Evolutionary conservation across 2,329 filamentous ascomycete species (phyloP).

Genomic region (Penicillium sp.): DNA sequence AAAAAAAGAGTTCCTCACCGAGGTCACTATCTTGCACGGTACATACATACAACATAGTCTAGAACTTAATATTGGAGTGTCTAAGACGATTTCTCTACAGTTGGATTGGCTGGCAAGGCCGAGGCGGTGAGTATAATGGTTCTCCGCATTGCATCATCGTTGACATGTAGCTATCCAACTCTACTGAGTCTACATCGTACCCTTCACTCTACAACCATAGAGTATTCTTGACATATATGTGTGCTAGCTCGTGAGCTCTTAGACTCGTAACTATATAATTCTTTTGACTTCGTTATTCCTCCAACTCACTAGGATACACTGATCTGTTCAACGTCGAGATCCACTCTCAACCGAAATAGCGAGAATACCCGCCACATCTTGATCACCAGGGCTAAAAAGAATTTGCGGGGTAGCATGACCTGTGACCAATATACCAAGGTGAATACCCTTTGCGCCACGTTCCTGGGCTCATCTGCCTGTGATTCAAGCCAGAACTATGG

Average conservation of each 20-base stretch:
- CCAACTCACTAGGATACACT: neutral
- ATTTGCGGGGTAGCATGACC: conserved; percentile 5
- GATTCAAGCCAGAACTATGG: neutral
- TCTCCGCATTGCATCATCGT: conserved; percentile 22
- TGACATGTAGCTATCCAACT: neutral
- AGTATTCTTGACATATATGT: neutral
- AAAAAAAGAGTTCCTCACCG: neutral
- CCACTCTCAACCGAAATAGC: conserved; percentile 6
- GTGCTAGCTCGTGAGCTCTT: neutral
- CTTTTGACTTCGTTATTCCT: neutral
- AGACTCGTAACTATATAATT: neutral
- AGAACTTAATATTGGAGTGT: neutral
- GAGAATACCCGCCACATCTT: neutral
- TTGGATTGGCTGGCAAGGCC: conserved; percentile 11
- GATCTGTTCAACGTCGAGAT: conserved; percentile 1
- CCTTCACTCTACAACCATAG: neutral
- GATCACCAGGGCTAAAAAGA: neutral
- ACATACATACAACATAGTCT: neutral
- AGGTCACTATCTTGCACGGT: neutral
- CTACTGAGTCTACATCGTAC: neutral
- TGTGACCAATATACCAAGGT: neutral
- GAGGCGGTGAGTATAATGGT: conserved; percentile 15
- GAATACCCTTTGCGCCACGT: neutral
- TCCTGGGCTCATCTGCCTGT: neutral
- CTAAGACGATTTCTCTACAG: conserved; percentile 11